These are phyloP conservation scores for Metschnikowia henanensis DNA, from an alignment of 805 yeast genomes.

Conservation along the genomic window DNA sequence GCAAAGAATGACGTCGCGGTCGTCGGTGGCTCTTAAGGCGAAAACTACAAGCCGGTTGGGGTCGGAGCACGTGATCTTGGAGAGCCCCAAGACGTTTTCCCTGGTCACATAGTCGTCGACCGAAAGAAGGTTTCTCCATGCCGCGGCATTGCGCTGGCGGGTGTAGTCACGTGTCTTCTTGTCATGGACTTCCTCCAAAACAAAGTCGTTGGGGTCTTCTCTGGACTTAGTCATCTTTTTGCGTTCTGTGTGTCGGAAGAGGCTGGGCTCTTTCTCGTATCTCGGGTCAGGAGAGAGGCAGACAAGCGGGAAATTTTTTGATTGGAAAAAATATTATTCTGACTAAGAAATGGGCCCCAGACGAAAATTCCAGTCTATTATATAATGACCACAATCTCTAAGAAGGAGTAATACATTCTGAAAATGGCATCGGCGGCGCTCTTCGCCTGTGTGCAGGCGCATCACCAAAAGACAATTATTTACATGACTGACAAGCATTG, in stretches of 20 bases:
- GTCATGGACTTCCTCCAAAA: constrained; percentile 23
- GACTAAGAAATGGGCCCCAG: too few relatives aligned
- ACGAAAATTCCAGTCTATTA: too few relatives aligned
- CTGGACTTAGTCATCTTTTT: constrained; percentile 5
- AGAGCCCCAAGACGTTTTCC: constrained; percentile 31
- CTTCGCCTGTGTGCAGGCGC: background rate
- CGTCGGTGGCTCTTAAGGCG: constrained; percentile 21
- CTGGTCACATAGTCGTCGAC: constrained; percentile 34
- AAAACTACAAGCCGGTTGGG: constrained; percentile 25
- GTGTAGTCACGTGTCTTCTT: constrained; percentile 30
- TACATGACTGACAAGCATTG: background rate
- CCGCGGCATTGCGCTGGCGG: constrained; percentile 30
- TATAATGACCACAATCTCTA: too few relatives aligned
- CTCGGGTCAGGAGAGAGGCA: too few relatives aligned
- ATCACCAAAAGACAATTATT: background rate
- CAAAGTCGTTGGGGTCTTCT: constrained; percentile 14
- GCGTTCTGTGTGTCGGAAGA: too few relatives aligned
- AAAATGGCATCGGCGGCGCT: background rate
- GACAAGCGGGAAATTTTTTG: too few relatives aligned
- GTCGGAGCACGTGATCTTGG: constrained; percentile 20
- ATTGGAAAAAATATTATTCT: too few relatives aligned
- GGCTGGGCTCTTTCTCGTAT: too few relatives aligned
- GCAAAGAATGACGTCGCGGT: constrained; percentile 25
- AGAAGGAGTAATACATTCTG: background rate
- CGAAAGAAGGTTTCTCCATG: constrained; percentile 40